A percentile compares a stretch with the other conserved stretches of the same genome.
phyloP scores from a whole-genome alignment of 106 monocot species.

The Allium fistulosum region DNA sequence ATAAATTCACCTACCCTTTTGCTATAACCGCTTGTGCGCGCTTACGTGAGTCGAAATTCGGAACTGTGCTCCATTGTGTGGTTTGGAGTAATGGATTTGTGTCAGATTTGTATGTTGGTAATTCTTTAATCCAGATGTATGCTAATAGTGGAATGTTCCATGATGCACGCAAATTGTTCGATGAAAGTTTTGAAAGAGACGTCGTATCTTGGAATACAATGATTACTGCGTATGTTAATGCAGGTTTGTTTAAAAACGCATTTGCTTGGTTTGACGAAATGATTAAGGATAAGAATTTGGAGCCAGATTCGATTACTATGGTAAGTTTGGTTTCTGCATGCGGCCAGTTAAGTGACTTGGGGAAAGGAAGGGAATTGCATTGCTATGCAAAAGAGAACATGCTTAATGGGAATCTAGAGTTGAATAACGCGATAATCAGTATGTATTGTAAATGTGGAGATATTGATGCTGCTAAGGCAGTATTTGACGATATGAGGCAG shows the following conservation, averaged over 20 bases:
- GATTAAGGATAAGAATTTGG: constrained; percentile 1
- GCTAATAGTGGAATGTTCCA: constrained; percentile 4
- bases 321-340: constrained; percentile 21
- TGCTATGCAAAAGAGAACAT: constrained; percentile 7
- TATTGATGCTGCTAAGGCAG: constrained; percentile 1
- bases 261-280: constrained; percentile 18
- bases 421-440: constrained; percentile 16
- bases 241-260: constrained; percentile 8
- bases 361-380: constrained; percentile 12
- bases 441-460: constrained; percentile 32
- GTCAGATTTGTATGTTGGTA: constrained; percentile 17
- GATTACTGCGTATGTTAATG: constrained; percentile 15
- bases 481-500: constrained; percentile 17
- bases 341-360: constrained; percentile 15
- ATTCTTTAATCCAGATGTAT: constrained; percentile 29
- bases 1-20: constrained; percentile 24
- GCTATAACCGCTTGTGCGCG: constrained; percentile 26
- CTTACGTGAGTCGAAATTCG: not conserved
- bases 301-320: constrained; percentile 20
- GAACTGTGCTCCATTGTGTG: constrained; percentile 13
- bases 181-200: constrained; percentile 15
- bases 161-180: constrained; percentile 22
- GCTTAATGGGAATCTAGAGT: constrained; percentile 4
- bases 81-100: constrained; percentile 10
- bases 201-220: constrained; percentile 24